phyloP scores from a whole-genome alignment of 129 eudicot species.

The Flaveria ramosissima region DNA sequence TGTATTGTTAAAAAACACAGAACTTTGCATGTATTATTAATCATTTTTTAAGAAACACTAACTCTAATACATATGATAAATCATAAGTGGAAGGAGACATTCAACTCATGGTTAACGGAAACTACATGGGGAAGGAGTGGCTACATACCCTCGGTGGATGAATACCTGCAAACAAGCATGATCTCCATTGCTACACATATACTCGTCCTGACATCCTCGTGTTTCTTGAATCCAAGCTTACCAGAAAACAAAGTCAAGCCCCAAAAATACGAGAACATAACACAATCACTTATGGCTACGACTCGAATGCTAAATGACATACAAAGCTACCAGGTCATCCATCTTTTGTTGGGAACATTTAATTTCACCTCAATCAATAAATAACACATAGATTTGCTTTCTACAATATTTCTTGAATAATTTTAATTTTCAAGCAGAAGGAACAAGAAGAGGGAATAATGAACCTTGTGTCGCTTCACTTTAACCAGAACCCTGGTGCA shows the following conservation, averaged over 20 bases:
- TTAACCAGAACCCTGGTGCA: conserved; percentile 44
- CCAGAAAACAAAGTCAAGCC: conserved; percentile 34
- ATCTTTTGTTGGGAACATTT: background rate
- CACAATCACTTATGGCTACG: conserved; percentile 53
- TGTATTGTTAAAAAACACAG: background rate
- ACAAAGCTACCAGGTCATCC: conserved; percentile 60
- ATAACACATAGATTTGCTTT: background rate
- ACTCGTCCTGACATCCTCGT: conserved; percentile 50
- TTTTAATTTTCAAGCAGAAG: conserved; percentile 39
- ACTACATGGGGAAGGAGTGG: conserved; percentile 58
- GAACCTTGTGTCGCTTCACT: conserved; percentile 57
- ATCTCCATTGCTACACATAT: conserved; percentile 63
- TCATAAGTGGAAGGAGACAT: conserved; percentile 57
- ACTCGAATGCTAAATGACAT: conserved; percentile 65
- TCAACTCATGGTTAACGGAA: conserved; percentile 63
- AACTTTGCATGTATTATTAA: background rate
- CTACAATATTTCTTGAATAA: background rate
- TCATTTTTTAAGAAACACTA: background rate
- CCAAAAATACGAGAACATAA: conserved; percentile 41
- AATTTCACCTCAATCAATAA: background rate
- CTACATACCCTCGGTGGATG: conserved; percentile 54
- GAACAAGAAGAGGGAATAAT: conserved; percentile 56
- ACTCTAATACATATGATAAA: background rate
- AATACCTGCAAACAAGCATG: conserved; percentile 57
- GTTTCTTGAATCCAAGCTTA: conserved; percentile 37